Base-by-base conservation (phyloP, 2,329 filamentous ascomycete genomes). In the Elsinoe batatas region DNA sequence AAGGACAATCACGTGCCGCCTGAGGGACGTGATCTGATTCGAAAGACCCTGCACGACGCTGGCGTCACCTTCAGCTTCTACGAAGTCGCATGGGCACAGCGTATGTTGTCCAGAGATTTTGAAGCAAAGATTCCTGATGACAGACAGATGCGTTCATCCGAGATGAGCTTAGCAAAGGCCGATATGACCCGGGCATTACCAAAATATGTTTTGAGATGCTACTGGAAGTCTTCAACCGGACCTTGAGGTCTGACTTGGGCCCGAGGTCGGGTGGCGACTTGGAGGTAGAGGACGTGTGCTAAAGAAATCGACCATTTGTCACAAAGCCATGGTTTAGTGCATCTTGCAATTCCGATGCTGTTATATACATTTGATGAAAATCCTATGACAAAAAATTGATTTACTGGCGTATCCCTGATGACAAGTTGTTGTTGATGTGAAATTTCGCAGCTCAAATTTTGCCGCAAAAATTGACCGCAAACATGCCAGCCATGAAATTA, bases 141-240 rank as follows among this genome's bases (percentile, higher is more conserved):
- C 18, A 20, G 17, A 54, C 59, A 79, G 79, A 95, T 74, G 91
- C 91, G 4, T 96, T 96, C 67, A 94, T 96, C 68, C 79, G 91
- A 15, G 91, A 96, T 65, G 91, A 96, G 74, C 75, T 93, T 58
- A 90, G 86, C 70, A 95, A 95, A 73, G 91, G 90, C n/a, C 79
- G 91, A 22, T 96, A 95, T 66, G 91, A 96, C 68, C 88, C 91
- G 0, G 88, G 87, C 17, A 78, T 96, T 57, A 83, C 84, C 3
- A 91, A 90, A 67, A 80, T 91, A 35, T 95, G 91, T 73, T 95
- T 95, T 67, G 88, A 95, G 76, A 85, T 96, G 69, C 72, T 96
- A 64, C 76, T 93, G 13, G 91, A 96, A 74, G 66, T 95, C 58
- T 96, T 96, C 71, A 83, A 81, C 0, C 77, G 91, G 18, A 83